A percentile compares a stretch with the other conserved stretches of the same genome.
Evolutionary conservation across 75 land plant species (phyloP).

Genomic region (Cunninghamia lanceolata): DNA sequence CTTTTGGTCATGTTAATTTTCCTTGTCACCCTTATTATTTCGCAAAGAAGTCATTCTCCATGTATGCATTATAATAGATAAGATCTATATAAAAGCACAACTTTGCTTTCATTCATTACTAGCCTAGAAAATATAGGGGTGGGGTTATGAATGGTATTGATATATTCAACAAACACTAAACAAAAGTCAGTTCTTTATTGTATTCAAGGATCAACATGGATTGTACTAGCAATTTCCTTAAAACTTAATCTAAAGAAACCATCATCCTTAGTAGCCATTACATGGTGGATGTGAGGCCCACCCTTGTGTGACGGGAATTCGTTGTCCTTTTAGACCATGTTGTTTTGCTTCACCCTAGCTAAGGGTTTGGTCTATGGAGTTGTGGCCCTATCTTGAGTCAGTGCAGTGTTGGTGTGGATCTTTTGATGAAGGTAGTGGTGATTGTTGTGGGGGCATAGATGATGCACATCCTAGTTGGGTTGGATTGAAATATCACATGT

Average conservation of each 20-base stretch:
- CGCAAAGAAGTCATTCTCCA: neutral
- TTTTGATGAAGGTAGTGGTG: too few relatives aligned
- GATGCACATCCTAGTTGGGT: too few relatives aligned
- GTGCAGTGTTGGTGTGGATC: too few relatives aligned
- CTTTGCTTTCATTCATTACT: slow-evolving; percentile 6
- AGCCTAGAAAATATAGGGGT: slow-evolving; percentile 17
- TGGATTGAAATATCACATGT: too few relatives aligned
- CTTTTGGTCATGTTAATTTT: neutral
- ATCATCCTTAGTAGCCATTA: slow-evolving; percentile 11
- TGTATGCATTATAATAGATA: neutral
- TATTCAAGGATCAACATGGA: slow-evolving; percentile 35
- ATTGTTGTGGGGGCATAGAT: too few relatives aligned
- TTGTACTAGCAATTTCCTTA: slow-evolving; percentile 28
- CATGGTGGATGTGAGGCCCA: too few relatives aligned
- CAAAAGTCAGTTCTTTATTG: slow-evolving; percentile 14
- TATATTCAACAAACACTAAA: neutral
- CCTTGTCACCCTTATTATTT: neutral
- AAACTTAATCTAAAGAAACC: slow-evolving; percentile 19
- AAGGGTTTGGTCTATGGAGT: too few relatives aligned
- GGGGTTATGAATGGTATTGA: slow-evolving; percentile 15
- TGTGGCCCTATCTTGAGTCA: too few relatives aligned
- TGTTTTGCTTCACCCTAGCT: too few relatives aligned
- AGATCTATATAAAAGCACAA: neutral
- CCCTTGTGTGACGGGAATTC: too few relatives aligned
- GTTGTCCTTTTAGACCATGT: too few relatives aligned